Evolutionary conservation across 805 yeast species (phyloP).

Genomic region (Candida schatavii): DNA sequence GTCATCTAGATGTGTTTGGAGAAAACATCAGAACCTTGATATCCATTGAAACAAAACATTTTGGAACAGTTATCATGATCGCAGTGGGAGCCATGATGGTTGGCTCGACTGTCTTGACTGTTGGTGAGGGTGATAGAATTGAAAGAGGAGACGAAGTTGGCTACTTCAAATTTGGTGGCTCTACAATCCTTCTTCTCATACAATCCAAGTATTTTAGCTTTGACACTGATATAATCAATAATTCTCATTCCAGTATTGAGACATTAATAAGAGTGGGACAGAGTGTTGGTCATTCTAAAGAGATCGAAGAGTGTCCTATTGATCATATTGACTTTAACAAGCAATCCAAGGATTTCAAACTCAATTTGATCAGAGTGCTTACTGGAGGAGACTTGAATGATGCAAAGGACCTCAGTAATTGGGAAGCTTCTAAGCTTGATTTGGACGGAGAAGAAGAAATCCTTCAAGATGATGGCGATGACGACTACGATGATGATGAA

Average conservation of each 20-base stretch:
- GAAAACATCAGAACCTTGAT: constrained; percentile 81
- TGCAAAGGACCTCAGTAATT: constrained; percentile 28
- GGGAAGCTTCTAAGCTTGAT: constrained; percentile 32
- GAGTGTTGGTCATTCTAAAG: constrained; percentile 77
- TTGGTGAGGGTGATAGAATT: constrained; percentile 55
- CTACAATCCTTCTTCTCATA: constrained; percentile 72
- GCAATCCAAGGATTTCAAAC: constrained; percentile 44
- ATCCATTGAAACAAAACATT: constrained; percentile 71
- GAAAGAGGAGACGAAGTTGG: constrained; percentile 82
- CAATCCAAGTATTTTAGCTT: constrained; percentile 49
- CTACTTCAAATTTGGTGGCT: constrained; percentile 94
- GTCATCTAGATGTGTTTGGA: constrained; percentile 86
- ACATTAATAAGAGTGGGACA: constrained; percentile 87
- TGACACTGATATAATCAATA: constrained; percentile 70
- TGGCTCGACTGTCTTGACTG: constrained; percentile 79
- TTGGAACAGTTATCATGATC: constrained; percentile 74
- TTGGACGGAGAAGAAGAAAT: constrained; percentile 19
- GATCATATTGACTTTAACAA: constrained; percentile 43
- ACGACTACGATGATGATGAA: neutral
- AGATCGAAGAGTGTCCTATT: constrained; percentile 47
- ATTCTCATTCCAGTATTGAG: constrained; percentile 69
- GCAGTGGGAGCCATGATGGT: constrained; percentile 99
- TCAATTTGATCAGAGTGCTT: constrained; percentile 52
- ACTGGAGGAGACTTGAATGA: constrained; percentile 52
- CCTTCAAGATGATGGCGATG: neutral